Base-by-base conservation (phyloP, 129 eudicot genomes). In the Saposhnikovia divaricata region DNA sequence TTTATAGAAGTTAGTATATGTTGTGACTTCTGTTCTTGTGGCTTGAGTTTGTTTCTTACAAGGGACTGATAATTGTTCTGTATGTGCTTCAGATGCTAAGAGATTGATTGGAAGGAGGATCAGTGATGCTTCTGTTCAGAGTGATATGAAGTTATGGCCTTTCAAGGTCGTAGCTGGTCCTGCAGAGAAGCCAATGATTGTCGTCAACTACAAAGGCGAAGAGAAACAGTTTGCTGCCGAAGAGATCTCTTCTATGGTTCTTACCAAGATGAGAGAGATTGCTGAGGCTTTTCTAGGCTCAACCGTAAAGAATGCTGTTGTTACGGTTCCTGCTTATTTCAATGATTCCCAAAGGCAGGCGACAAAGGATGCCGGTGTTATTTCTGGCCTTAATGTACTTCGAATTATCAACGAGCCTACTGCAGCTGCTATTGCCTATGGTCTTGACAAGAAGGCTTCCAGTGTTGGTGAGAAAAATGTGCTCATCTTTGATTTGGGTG, bases 161-260 rank as follows among this genome's bases (percentile, higher is more conserved):
- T 77, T 77, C n/a, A 77, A 77, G 50, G 72, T 77, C 37, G 40
- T 53, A 3, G 18, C 80, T 8, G 80, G 80, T 6, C 47, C 69
- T 31, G 80, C 31, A 18, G 80, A 77, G 6, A 77, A 77, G 69
- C 80, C 80, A 19, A 77, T 77, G 80, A 77, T 77, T 38, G 72
- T 50, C 2, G 68, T 77, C 23, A 77, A 55, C 2, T 55, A 48
- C 72, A 77, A 77, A 68, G 68, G 69, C 0, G 80, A 77, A 5
- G 80, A 77, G 51, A 77, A 77, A 28, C 80, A 77, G 23, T 77
- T 77, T 78, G 18, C 83, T 2, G 87, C 87, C 39, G 87, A 86
- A 57, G 89, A 86, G 77, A 81, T 86, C 25, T 86, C 85, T 44
- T 86, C 85, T 27, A 83, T 83, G 89, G 77, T 84, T 68, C 78